phyloP scores from a whole-genome alignment of 2,329 filamentous ascomycete genomes.

The Neocatenulostroma microsporum region DNA sequence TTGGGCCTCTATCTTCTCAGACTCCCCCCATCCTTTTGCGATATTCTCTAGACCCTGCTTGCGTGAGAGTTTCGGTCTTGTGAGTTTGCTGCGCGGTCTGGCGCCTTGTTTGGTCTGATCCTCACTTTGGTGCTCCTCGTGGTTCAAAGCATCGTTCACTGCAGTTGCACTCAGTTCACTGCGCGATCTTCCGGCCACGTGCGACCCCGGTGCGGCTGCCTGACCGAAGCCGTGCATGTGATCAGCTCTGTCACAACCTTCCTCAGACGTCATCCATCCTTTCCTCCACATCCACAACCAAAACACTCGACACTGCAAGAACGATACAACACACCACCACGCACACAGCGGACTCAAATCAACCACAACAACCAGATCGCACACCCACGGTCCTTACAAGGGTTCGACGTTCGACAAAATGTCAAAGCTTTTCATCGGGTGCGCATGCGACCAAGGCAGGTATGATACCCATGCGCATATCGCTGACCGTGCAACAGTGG shows the following conservation, averaged over 20 bases:
- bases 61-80: background rate
- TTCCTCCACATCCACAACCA: too few species aligned
- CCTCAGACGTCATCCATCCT: conserved; percentile 4
- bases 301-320: too few species aligned
- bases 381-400: conserved; percentile 26
- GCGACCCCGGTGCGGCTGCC: background rate
- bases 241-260: conserved; percentile 4
- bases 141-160: too few species aligned
- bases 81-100: background rate
- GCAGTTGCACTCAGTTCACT: too few species aligned
- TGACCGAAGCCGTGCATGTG: conserved; percentile 1
- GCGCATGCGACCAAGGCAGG: conserved; percentile 33
- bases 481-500: conserved; percentile 52
- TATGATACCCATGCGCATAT: background rate
- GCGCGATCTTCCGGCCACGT: too few species aligned
- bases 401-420: conserved; percentile 44
- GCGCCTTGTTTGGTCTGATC: background rate
- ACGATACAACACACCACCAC: too few species aligned
- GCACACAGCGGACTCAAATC: too few species aligned
- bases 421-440: conserved; percentile 96
- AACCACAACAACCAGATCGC: too few species aligned
- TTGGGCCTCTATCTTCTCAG: background rate
- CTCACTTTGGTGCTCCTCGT: too few species aligned
- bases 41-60: background rate
- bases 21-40: background rate